Evolutionary conservation across 2,329 filamentous ascomycete species (phyloP), one percentile per base, ranked within the genome.

Genomic region (Remersonia thermophila): DNA sequence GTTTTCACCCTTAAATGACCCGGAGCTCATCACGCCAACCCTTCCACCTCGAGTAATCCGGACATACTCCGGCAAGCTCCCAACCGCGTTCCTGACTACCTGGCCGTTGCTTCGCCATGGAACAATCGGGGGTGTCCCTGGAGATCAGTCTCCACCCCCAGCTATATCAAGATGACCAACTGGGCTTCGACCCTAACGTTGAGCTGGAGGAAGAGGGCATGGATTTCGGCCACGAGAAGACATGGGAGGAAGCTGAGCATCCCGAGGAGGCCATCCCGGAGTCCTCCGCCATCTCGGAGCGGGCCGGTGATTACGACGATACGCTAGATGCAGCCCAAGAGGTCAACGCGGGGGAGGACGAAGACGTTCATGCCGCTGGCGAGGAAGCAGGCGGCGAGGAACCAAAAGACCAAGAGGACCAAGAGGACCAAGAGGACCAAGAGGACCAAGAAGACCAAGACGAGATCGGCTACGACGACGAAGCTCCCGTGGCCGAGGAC

Each of bases 391-490:
- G 20, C 27, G 16, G 17, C 26, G 27, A 26, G n/a, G 27, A n/a
- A 30, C 27, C 5, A n/a, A 47, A 47, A 2, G 43, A 44, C 13
- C 40, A 48, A 10, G 57, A 61, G 27, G 60, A 63, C 30, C 27
- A 28, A n/a, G 47, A 47, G 2, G 43, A 44, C 13, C 40, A 48
- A 10, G 57, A 61, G 27, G 60, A 63, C n/a, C n/a, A n/a, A n/a
- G n/a, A n/a, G n/a, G 27, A n/a, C 30, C 27, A 28, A n/a, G 47
- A 47, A 2, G 43, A 44, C 13, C 40, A 48, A 10, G 57, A 61
- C 27, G 60, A 63, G 33, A 58, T 57, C 17, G 57, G 56, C 29
- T 59, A 60, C 32, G 57, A 62, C 25, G 51, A 58, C 14, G 48
- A 43, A 27, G 36, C 5, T 6, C 9, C 20, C 5, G 20, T 23